Base-by-base conservation (phyloP, 805 yeast genomes). In the Candida takata region DNA sequence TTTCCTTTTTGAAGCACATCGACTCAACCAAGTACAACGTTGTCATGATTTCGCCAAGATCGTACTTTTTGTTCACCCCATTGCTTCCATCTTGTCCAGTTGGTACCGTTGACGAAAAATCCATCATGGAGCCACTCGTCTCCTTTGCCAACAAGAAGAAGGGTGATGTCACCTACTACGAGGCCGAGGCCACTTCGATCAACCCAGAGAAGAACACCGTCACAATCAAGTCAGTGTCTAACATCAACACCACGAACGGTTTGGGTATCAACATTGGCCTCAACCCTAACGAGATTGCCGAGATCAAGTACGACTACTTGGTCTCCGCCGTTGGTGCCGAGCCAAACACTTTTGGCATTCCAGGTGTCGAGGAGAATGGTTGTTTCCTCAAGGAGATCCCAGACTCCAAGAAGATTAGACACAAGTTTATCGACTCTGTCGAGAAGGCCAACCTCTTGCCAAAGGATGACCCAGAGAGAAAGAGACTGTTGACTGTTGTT, bases 241-340 rank as follows among this genome's bases (percentile, higher is more conserved):
- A 44, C 42, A 37, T 49, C 66, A 74, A 44, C 62, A 72, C 44
- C 28, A 48, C 58, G 8, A 56, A 52, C 20, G 50, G 57, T 21
- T 53, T 50, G 24, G 45, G 58, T 29, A 48, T 51, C 28, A 43
- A 49, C 38, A 42, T 49, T 13, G 57, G 67, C 24, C 52, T 64
- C 35, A 57, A 61, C 30, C 60, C 60, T 34, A 61, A 65, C 38
- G 67, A 64, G 40, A 47, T 62, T 14, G 64, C 65, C 26, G 65
- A 63, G 41, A 73, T 60, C 54, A 72, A 62, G 54, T 88, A 84
- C 60, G 96, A 88, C 61, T 84, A 84, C 64, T 72, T 88, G 48
- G 83, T 88, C 31, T 70, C 85, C 37, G 95, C 95, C 33, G 95
- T 88, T 38, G 97, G 97, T 58, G 95, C 96, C 33, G 84, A 82